A percentile compares a stretch with the other conserved stretches of the same genome.
phyloP scores from a whole-genome alignment of 169 alveolate genomes.

The Eimeria necatrix region DNA sequence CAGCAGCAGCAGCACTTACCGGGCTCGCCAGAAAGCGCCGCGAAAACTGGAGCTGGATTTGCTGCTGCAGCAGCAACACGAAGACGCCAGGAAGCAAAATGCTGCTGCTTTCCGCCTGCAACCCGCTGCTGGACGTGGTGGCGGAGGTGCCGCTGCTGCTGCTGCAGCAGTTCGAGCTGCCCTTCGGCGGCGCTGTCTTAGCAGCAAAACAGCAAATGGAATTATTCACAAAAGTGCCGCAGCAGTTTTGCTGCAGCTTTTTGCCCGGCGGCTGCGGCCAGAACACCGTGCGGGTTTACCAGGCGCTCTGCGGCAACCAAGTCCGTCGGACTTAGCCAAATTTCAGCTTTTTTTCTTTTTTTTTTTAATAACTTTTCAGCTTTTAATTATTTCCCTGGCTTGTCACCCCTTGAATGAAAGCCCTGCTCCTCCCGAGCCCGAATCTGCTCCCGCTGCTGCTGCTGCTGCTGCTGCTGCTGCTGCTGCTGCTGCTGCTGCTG shows the following conservation, averaged over 20 bases:
- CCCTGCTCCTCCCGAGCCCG: too few relatives aligned
- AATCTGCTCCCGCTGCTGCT: too few relatives aligned
- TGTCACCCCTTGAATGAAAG: neutral
- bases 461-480: neutral
- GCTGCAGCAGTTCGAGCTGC: slow-evolving; percentile 85
- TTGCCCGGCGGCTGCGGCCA: slow-evolving; percentile 93
- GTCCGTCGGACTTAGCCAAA: neutral
- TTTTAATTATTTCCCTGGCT: neutral
- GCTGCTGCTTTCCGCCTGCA: slow-evolving; percentile 86
- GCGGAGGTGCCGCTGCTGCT: slow-evolving; percentile 76
- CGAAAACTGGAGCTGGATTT: too few relatives aligned
- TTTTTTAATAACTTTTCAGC: neutral
- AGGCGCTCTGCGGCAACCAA: slow-evolving; percentile 84
- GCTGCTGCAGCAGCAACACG: too few relatives aligned
- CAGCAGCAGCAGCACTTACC: too few relatives aligned
- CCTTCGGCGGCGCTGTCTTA: slow-evolving; percentile 85
- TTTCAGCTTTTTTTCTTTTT: neutral
- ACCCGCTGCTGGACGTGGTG: slow-evolving; percentile 91
- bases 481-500: neutral
- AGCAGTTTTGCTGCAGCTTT: slow-evolving; percentile 57
- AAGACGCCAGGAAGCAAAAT: too few relatives aligned
- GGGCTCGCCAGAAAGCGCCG: too few relatives aligned
- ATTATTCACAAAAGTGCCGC: slow-evolving; percentile 81
- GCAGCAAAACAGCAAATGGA: slow-evolving; percentile 89
- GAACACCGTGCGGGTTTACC: slow-evolving; percentile 89